These are phyloP conservation scores for Penicillium tannophilum DNA, from an alignment of 495 filamentous ascomycete genomes.

Conservation along the genomic window DNA sequence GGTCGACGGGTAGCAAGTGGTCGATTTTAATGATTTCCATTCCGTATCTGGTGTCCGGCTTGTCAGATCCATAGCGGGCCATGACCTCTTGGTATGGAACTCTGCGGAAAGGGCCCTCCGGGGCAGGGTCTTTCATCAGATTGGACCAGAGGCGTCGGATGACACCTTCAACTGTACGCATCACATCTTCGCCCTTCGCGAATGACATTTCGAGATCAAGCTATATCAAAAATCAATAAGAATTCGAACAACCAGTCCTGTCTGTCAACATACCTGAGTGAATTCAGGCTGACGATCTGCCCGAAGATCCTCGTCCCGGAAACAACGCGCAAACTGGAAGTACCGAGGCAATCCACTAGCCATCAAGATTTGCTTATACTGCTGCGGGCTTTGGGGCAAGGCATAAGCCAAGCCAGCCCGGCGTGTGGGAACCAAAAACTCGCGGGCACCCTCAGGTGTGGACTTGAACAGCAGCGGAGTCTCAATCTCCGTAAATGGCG, in stretches of 20 bases:
- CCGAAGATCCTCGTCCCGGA: constrained; percentile 91
- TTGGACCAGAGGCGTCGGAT: constrained; percentile 59
- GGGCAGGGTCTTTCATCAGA: constrained; percentile 44
- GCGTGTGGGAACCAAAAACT: constrained; percentile 93
- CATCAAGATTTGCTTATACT: constrained; percentile 99
- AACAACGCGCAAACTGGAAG: constrained; percentile 92
- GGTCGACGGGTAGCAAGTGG: constrained; percentile 61
- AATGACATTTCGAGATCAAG: constrained; percentile 94
- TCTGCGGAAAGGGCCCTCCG: constrained; percentile 52
- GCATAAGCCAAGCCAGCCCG: constrained; percentile 78
- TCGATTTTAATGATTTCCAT: constrained; percentile 65
- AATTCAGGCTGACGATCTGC: constrained; percentile 97
- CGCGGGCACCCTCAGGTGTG: constrained; percentile 91
- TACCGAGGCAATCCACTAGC: constrained; percentile 80
- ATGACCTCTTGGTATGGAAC: constrained; percentile 80
- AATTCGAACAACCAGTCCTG: background rate
- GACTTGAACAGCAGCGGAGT: constrained; percentile 96
- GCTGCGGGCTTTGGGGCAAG: constrained; percentile 92
- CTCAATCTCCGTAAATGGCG: constrained; percentile 77
- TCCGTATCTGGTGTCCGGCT: constrained; percentile 78
- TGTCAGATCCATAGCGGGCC: constrained; percentile 81
- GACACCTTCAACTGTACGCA: constrained; percentile 65
- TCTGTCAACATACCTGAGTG: constrained; percentile 66
- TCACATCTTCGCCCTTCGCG: constrained; percentile 72
- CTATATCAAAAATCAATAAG: constrained; percentile 39